phyloP scores from a whole-genome alignment of 768 basidiomycete species.

The Chalciporus piperatus region DNA sequence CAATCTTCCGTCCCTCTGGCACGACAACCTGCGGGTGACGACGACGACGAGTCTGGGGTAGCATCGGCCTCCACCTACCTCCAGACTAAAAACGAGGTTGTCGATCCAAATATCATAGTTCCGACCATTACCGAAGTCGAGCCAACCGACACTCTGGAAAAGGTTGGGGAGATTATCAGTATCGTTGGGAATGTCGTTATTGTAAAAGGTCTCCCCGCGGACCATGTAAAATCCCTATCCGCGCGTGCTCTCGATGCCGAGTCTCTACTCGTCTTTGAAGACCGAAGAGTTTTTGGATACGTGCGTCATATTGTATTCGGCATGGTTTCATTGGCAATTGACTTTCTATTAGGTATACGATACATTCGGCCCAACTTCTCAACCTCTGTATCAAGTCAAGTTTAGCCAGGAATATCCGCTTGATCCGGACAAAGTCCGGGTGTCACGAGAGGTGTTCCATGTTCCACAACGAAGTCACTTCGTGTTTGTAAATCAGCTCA shows the following conservation, averaged over 20 bases:
- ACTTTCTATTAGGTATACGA: conserved; percentile 68
- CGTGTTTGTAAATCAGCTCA: conserved; percentile 75
- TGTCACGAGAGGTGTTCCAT: conserved; percentile 74
- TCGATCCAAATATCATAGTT: conserved; percentile 53
- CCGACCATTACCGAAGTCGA: conserved; percentile 66
- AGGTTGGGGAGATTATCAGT: conserved; percentile 75
- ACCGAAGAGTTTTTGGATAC: conserved; percentile 86
- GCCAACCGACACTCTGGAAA: conserved; percentile 63
- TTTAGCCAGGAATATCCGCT: conserved; percentile 68
- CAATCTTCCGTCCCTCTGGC: conserved; percentile 3
- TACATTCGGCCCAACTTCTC: conserved; percentile 91
- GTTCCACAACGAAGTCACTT: conserved; percentile 78
- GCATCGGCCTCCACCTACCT: conserved; percentile 43
- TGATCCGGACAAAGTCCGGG: conserved; percentile 49
- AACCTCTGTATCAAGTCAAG: conserved; percentile 87
- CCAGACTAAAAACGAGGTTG: conserved; percentile 68
- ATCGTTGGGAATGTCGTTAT: conserved; percentile 73
- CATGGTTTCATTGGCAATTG: conserved; percentile 6
- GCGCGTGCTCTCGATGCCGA: conserved; percentile 81
- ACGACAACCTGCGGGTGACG: conserved; percentile 26
- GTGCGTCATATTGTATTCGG: conserved; percentile 45
- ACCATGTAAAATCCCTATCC: conserved; percentile 42
- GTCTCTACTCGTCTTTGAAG: conserved; percentile 86
- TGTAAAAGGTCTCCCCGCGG: conserved; percentile 57
- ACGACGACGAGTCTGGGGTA: conserved; percentile 52